Base-by-base conservation (phyloP, 2,329 filamentous ascomycete genomes). In the Epichloe scottii region DNA sequence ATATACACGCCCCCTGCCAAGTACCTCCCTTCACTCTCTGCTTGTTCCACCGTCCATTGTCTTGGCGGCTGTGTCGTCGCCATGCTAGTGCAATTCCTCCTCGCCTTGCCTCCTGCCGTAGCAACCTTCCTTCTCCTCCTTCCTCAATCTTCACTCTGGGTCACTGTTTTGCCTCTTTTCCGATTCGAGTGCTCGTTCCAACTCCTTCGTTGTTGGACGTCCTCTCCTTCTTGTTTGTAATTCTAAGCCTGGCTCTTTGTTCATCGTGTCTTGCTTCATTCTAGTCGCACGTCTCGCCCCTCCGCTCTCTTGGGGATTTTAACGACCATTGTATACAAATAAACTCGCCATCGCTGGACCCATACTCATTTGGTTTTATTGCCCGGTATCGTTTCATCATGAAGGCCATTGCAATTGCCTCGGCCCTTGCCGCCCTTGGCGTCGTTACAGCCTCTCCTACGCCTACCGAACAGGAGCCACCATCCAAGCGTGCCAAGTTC, bases 381-480 rank as follows among this genome's bases (percentile, higher is more conserved):
- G 55, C 46, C 57, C 51, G 56, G 33, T 48, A 54, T 52, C 47
- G 34, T 58, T 54, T 59, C 61, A 73, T 49, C 53, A 79, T 80
- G 77, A 76, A 73, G 66, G 68, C 70, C 33, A 65, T 68, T 54
- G 58, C 68, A 58, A 55, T 79, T 53, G 63, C 74, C 48, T 69
- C 75, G 53, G 71, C 68, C 58, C 64, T 81, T 57, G 72, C 73
- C 57, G 71, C 71, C 59, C 60, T 71, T 54, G 64, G 63, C 53
- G 53, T 69, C 54, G 75, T 69, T 54, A 62, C 64, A 23, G 76
- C 76, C 50, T 68, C 67, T 11, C 77, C 79, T 47, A 79, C 78
- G 33, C 66, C 63, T 42, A 77, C 73, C 8, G 64, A 69, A 53
- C 70, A 69, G 50, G 63, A 75, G 55, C 66, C 72, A 19, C 73